A percentile compares a stretch with the other conserved stretches of the same genome.
Conservation (phyloP, 2,329 filamentous ascomycete genomes). For the Exophiala phaeomuriformis region DNA sequence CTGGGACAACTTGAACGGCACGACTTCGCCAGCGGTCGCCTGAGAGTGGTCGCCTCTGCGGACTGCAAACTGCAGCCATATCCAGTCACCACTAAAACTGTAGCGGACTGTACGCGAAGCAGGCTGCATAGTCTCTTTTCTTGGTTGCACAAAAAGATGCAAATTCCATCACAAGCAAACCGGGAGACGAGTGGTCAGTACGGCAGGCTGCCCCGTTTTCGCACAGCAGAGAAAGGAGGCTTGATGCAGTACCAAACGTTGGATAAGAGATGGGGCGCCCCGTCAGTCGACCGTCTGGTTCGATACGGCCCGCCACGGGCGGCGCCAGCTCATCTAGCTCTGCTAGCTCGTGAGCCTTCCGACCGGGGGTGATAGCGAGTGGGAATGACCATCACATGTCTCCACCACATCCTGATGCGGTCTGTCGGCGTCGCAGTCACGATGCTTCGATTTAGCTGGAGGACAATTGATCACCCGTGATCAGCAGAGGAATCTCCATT, state of each 20-base stretch:
- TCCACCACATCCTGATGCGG: neutral
- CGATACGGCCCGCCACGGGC: neutral
- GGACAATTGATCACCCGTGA: neutral
- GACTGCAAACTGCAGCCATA: neutral
- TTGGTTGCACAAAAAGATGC: neutral
- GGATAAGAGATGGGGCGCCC: neutral
- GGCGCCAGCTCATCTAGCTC: constrained; percentile 1
- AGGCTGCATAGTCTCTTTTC: neutral
- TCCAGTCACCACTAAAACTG: neutral
- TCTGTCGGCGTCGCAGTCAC: neutral
- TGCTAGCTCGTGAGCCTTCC: neutral
- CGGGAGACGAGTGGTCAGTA: neutral
- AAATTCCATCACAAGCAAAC: neutral
- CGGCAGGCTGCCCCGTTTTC: constrained; percentile 4
- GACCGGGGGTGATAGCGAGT: neutral
- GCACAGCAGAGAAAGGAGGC: neutral
- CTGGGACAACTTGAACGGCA: neutral
- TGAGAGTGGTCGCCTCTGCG: neutral
- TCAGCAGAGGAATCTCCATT: neutral
- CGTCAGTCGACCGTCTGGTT: neutral
- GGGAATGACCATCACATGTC: neutral
- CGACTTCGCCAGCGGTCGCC: too few species aligned
- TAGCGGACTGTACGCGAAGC: neutral
- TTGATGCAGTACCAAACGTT: too few species aligned
- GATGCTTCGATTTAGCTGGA: neutral